Percentiles rank a stretch among this genome's conserved stretches.
phyloP scores from a whole-genome alignment of 176 grass and related monocot species.

The Zea mays region DNA sequence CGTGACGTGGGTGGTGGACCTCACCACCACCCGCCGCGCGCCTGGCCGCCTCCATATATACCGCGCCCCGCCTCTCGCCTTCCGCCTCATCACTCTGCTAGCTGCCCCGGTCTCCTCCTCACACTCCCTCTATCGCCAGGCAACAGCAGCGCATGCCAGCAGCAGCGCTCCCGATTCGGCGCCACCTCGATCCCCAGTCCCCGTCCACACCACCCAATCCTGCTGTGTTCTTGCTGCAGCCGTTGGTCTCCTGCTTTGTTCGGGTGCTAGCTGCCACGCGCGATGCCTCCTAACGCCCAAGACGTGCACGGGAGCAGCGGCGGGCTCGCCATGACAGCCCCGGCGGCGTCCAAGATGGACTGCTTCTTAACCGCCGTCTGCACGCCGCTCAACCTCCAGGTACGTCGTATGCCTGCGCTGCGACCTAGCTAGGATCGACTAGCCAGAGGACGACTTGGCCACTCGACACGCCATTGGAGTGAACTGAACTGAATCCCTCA shows the following conservation, averaged over 20 bases:
- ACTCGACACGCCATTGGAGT: no score
- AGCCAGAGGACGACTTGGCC: no score
- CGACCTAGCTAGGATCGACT: no score
- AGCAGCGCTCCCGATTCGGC: no score
- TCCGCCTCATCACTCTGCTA: not conserved
- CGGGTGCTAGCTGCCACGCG: not conserved
- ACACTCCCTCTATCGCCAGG: no score
- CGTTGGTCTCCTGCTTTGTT: not conserved
- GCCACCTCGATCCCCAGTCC: no score
- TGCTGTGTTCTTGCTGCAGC: no score
- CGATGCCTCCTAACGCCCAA: constrained; percentile 73
- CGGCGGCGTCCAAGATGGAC: constrained; percentile 56
- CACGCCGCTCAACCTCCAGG: constrained; percentile 77
- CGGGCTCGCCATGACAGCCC: not conserved
- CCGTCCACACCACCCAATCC: no score
- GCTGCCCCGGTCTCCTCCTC: not conserved
- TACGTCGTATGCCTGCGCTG: not conserved
- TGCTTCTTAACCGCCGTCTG: constrained; percentile 66
- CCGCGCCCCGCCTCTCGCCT: constrained; percentile 11
- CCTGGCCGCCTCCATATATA: constrained; percentile 31
- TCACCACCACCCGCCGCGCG: constrained; percentile 1
- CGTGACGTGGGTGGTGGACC: constrained; percentile 54
- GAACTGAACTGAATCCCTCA: no score
- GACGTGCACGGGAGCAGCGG: not conserved
- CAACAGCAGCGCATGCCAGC: no score